Base-by-base conservation (phyloP, 257 asterid species). In the Solanum piurae region DNA sequence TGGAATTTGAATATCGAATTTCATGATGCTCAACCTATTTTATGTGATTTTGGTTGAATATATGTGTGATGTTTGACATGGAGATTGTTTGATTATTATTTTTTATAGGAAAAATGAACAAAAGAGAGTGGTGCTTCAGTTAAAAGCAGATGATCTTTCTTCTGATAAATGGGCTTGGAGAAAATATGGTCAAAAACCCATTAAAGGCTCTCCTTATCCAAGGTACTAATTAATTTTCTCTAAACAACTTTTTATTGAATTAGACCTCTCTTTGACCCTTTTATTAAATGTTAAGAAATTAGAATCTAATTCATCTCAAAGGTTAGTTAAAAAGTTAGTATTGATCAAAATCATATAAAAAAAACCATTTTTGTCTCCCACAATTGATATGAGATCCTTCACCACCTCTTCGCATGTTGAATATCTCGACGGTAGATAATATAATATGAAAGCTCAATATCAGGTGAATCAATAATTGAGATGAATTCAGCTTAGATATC, bases 81-180 rank as follows among this genome's bases (percentile, higher is more conserved):
- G 29, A 68, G 58, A 34, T 14, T 58, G 7, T 11, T 42, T 6
- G 10, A 33, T 31, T 27, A 44, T 44, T 44, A 44, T 44, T 85
- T 20, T 20, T 31, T 29, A 29, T 89, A 95, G 99, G 92, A 97
- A 95, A 90, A 95, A 93, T 91, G 98, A 95, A 86, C 98, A 93
- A 1, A 97, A 95, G 85, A 93, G 98, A 88, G 98, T 93, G 58
- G 96, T 95, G 92, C 80, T 92, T 58, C 95, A 93, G 84, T 94
- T 95, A 37, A 87, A 94, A 13, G 97, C 95, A 0, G 96, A 94
- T 60, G 98, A 93, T 11, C 95, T 97, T 6, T 74, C 94, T 90
- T 91, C 97, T 64, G 99, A 97, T 89, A 90, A 84, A 93, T 97
- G 99, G 99, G 99, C 99, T 52, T 97, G 99, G 99, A 92, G 99